Evolutionary conservation across 495 filamentous ascomycete species (phyloP), one percentile per base, ranked within the genome.

Genomic region (Annulohypoxylon bovei): DNA sequence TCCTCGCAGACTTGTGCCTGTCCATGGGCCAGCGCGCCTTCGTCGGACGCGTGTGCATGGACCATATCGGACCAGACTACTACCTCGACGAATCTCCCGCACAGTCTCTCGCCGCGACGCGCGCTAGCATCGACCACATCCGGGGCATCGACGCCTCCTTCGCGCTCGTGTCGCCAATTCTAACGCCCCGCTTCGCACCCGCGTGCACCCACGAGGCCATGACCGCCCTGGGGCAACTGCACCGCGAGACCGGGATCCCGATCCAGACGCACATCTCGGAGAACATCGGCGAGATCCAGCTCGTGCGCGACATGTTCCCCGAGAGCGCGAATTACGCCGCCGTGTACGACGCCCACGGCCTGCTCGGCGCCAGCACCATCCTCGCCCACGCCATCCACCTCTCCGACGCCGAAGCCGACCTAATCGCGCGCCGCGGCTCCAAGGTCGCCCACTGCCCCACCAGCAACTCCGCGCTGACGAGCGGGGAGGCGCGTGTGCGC

Each of bases 221-320:
- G 71, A 14, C 72, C 3, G 77, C 70, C 0, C 87, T 98, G 1
- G 94, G 90, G 20, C 66, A 79, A 3, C 81, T 97, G 1, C 89
- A 91, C 0, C 75, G 77, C 7, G 82, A 87, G 30, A 86, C 85
- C 11, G 76, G 79, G 6, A 77, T 94, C 0, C 89, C 89, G 11
- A 86, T 93, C 53, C 95, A 99, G 80, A 99, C 95, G 1, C 95
- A 99, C 80, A 90, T 99, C 76, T 89, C 90, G 0, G 95, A 99
- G 76, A 98, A 97, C 80, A 80, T 73, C 2, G 76, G 81, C 71
- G 95, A 99, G 79, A 74, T 92, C 49, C 80, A 76, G 2, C 86
- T 97, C 0, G 94, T 98, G 1, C 71, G 78, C 5, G 61, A 85
- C 20, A 77, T 94, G 8, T 97, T 97, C 79, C 93, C 93, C 0